Evolutionary conservation across 208 protist genomes (phyloP).

Genomic region (Trypanosoma platydactyli): DNA sequence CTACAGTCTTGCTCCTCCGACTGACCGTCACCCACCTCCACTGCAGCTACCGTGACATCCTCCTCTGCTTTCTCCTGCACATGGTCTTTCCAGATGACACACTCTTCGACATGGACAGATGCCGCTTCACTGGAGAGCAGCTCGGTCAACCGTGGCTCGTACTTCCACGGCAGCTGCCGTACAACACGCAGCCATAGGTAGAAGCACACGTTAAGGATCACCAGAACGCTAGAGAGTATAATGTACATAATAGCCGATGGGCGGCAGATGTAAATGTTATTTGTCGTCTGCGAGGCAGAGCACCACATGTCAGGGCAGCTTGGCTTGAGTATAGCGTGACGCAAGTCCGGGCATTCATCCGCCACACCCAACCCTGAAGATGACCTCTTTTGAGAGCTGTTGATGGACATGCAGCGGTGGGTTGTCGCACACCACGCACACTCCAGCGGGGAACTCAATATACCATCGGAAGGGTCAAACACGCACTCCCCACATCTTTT

Average conservation of each 20-base stretch:
- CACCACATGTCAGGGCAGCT: constrained; percentile 58
- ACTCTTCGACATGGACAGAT: not conserved
- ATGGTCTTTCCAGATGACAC: not conserved
- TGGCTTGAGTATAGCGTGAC: constrained; percentile 34
- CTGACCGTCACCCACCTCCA: not conserved
- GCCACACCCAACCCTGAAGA: not conserved
- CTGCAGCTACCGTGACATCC: not conserved
- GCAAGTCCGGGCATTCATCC: constrained; percentile 42
- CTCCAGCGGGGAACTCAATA: constrained; percentile 40
- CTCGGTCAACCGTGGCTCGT: constrained; percentile 45
- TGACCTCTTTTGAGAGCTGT: constrained; percentile 21
- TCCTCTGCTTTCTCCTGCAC: not conserved
- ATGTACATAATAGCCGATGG: constrained; percentile 32
- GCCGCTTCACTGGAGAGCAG: constrained; percentile 8
- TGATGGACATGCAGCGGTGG: constrained; percentile 41
- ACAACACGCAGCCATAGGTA: constrained; percentile 48
- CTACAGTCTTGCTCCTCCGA: not conserved
- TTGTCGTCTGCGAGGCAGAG: constrained; percentile 41
- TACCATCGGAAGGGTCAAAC: constrained; percentile 49
- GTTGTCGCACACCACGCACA: constrained; percentile 55
- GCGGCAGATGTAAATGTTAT: constrained; percentile 77
- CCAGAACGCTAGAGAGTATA: constrained; percentile 37
- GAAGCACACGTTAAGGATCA: constrained; percentile 31
- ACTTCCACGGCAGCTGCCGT: constrained; percentile 61
- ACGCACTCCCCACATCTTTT: constrained; percentile 54